Evolutionary conservation across 805 yeast species (phyloP).

Genomic region (Ogataea ramenticola): DNA sequence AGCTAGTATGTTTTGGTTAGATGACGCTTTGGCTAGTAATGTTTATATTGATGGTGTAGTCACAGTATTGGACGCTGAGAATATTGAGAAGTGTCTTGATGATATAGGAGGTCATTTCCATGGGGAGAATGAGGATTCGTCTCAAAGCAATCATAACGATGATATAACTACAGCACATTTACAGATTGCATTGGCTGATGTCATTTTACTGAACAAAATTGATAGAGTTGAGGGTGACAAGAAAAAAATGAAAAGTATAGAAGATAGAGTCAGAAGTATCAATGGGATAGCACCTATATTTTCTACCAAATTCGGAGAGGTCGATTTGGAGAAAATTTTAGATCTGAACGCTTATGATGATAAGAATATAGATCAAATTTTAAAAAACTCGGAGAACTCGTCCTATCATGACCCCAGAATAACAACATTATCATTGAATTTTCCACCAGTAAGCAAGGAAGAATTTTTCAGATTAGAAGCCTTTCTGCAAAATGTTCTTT

Average conservation of each 20-base stretch:
- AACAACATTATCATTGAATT: conserved; percentile 44
- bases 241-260: conserved; percentile 18
- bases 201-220: conserved; percentile 68
- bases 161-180: conserved; percentile 76
- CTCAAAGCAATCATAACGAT: not conserved
- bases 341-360: conserved; percentile 75
- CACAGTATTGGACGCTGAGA: conserved; percentile 74
- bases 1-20: conserved; percentile 96
- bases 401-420: conserved; percentile 44
- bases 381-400: conserved; percentile 5
- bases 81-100: conserved; percentile 56
- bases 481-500: conserved; percentile 64
- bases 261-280: conserved; percentile 39
- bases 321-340: conserved; percentile 57
- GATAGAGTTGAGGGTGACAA: conserved; percentile 39
- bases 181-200: conserved; percentile 88
- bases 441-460: conserved; percentile 28
- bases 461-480: conserved; percentile 44
- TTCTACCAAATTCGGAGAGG: conserved; percentile 67
- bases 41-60: conserved; percentile 89
- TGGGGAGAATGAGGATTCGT: conserved; percentile 24
- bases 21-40: conserved; percentile 76
- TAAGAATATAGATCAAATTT: conserved; percentile 17
- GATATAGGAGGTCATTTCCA: conserved; percentile 73
- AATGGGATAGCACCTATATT: conserved; percentile 64